Percentiles rank a stretch among this genome's conserved stretches.
Conservation (phyloP, 1,139 yeast species). For the Lodderomyces elongisporus region DNA sequence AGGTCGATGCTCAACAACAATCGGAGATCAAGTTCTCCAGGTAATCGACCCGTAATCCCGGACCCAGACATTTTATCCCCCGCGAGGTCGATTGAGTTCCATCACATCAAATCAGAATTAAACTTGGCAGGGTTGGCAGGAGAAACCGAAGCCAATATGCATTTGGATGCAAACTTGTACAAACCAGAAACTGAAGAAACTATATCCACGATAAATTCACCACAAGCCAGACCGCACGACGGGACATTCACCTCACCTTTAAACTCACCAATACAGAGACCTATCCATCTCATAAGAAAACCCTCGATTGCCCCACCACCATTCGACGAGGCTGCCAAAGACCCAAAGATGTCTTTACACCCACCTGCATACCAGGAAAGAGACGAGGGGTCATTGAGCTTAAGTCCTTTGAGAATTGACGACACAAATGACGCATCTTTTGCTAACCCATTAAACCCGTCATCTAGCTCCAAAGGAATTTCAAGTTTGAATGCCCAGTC, state of each 20-base stretch:
- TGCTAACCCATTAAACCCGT: constrained; percentile 1
- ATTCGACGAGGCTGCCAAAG: constrained; percentile 30
- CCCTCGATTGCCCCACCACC: constrained; percentile 44
- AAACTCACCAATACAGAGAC: constrained; percentile 28
- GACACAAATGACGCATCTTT: constrained; percentile 4
- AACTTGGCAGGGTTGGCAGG: constrained; percentile 21
- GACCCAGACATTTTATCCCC: neutral
- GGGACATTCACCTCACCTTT: constrained; percentile 36
- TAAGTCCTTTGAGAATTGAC: constrained; percentile 14
- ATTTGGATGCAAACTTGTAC: constrained; percentile 56
- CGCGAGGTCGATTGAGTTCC: constrained; percentile 18
- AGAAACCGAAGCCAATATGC: constrained; percentile 33
- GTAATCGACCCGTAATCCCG: neutral
- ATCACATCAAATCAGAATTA: constrained; percentile 22
- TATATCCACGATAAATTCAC: constrained; percentile 41
- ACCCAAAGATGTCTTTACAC: constrained; percentile 20
- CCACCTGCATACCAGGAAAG: constrained; percentile 36
- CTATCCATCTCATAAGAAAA: constrained; percentile 30
- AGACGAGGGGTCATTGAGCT: constrained; percentile 8
- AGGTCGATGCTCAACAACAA: constrained; percentile 3
- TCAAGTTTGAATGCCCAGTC: neutral
- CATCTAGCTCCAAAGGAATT: neutral
- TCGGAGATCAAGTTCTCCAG: constrained; percentile 8
- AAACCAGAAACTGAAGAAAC: constrained; percentile 40
- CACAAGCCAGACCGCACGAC: constrained; percentile 53